Base-by-base conservation (phyloP, 495 filamentous ascomycete species). In the Aspergillus diversus region DNA sequence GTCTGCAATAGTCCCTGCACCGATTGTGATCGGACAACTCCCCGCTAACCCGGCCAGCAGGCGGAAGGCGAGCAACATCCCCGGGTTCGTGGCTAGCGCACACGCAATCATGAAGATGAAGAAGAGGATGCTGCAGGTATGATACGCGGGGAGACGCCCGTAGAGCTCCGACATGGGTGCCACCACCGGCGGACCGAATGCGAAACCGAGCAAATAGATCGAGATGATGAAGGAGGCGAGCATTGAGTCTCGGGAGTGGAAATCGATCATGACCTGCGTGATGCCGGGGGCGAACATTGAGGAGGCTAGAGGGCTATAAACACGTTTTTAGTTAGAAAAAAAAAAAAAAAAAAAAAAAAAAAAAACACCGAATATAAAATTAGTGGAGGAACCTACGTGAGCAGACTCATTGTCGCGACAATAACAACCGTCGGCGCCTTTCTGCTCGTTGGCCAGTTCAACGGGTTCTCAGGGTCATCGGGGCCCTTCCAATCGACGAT, bases 1-100 rank as follows among this genome's bases (percentile, higher is more conserved):
- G 49, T 64, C 62, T 0, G 55, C 56, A 7, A 64, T 46, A 3
- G 49, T 55, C 5, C 62, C 55, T 5, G 32, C 56, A 9, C 62
- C 62, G 6, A 49, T 17, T 5, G 55, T 50, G 5, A 55, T 5
- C 2, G 55, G 55, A 1, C 5, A n/a, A 16, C 34, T 37, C 3
- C 34, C 48, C 0, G 31, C 21, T 7, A 51, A 52, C 2, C 56
- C 62, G 13, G 27, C n/a, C 0, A 64, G 21, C 3, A 64, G 49
- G 0, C 62, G 62, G 27, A 59, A 55, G 13, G 8, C 49, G 4
- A 61, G 4, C 5, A 55, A 35, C 51, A 55, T 55, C 17, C 21
- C 50, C 5, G 15, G 5, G 15, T 55, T 27, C 12, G 7, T 47
- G 13, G 21, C 17, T 1, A 54, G 39, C 4, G 59, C 59, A 13